These are phyloP conservation scores for Mycosphaerella sp. DNA, from an alignment of 2,329 filamentous ascomycete genomes.

Conservation along the genomic window DNA sequence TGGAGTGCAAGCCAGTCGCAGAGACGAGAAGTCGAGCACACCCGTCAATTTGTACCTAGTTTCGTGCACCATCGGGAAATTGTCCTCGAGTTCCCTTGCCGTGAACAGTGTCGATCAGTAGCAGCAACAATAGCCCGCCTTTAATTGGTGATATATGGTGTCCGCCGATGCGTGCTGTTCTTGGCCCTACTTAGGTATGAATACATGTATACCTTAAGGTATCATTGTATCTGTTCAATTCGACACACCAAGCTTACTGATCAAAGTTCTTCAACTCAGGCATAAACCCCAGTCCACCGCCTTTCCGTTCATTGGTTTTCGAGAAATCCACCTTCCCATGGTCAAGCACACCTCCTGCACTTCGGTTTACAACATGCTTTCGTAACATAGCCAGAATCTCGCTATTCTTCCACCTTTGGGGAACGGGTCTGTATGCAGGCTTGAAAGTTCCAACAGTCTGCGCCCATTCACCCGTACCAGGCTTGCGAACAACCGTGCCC, in stretches of 20 bases:
- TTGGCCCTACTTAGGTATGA: too few relatives aligned
- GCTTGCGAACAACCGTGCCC: conserved; percentile 44
- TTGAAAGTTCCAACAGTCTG: conserved; percentile 94
- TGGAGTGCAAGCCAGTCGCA: too few relatives aligned
- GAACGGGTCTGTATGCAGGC: conserved; percentile 87
- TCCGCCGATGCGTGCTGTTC: too few relatives aligned
- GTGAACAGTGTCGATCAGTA: too few relatives aligned
- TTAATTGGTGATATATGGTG: too few relatives aligned
- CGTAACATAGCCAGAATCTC: conserved; percentile 72
- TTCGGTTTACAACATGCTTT: conserved; percentile 69
- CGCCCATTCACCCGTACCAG: conserved; percentile 76
- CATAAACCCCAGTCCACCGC: conserved; percentile 47
- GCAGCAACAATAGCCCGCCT: too few relatives aligned
- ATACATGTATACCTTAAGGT: too few relatives aligned
- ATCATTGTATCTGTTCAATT: neutral
- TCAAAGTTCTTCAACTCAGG: conserved; percentile 47
- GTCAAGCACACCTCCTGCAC: conserved; percentile 51
- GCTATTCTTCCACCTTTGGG: conserved; percentile 74
- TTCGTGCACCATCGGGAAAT: too few relatives aligned
- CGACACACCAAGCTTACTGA: conserved; percentile 12
- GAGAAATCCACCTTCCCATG: conserved; percentile 12
- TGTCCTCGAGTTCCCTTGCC: too few relatives aligned
- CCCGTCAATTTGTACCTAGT: too few relatives aligned
- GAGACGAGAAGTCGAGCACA: too few relatives aligned
- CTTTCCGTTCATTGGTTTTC: conserved; percentile 29